Conservation (phyloP, 768 basidiomycete genomes). For the Chalciporus pseudorubinellus region DNA sequence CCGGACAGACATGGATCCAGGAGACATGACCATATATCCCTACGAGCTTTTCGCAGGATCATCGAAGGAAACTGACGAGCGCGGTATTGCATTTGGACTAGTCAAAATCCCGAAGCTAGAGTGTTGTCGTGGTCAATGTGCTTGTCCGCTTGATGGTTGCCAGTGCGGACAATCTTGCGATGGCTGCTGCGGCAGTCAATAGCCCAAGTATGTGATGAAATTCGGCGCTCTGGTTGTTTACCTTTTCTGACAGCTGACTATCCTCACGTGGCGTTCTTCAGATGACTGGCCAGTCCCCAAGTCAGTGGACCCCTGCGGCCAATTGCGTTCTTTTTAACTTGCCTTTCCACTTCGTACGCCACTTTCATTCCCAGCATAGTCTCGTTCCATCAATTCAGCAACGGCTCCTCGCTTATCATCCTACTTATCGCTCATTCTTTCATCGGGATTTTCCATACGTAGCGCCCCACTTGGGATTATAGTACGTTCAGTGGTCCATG, state of each 20-base stretch:
- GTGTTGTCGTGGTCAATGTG: slow-evolving; percentile 63
- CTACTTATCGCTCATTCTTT: neutral
- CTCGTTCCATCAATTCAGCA: no score
- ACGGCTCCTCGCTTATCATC: neutral
- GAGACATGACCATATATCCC: slow-evolving; percentile 49
- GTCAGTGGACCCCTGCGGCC: no score
- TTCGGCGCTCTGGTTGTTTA: neutral
- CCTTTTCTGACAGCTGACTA: neutral
- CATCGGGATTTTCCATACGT: neutral
- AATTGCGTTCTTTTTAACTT: neutral
- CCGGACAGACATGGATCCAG: slow-evolving; percentile 45
- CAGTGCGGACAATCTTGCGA: slow-evolving; percentile 56
- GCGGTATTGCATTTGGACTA: slow-evolving; percentile 43
- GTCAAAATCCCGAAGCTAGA: slow-evolving; percentile 63
- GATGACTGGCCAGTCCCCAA: no score
- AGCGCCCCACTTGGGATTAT: no score
- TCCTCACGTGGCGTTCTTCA: neutral
- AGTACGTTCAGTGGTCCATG: neutral
- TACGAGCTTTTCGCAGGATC: slow-evolving; percentile 34
- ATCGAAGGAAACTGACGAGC: slow-evolving; percentile 36
- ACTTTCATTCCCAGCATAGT: neutral
- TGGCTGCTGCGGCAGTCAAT: slow-evolving; percentile 43
- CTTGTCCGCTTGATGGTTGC: slow-evolving; percentile 53
- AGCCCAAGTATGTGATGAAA: neutral
- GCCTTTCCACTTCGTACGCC: neutral